phyloP scores from a whole-genome alignment of 495 filamentous ascomycete species.

The Pyronema domesticum region DNA sequence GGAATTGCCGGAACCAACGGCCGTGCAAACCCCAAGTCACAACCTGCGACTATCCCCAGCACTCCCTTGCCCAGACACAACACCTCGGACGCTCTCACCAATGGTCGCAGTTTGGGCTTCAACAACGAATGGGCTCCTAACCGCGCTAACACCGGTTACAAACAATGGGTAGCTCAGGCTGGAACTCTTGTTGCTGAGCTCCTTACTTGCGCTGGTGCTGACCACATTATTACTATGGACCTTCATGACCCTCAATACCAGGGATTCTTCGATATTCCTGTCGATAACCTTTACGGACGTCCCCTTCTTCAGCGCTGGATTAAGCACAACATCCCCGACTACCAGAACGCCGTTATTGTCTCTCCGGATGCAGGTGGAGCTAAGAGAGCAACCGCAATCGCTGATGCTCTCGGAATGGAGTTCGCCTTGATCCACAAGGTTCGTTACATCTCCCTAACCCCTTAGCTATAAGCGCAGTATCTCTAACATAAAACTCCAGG shows the following conservation, averaged over 20 bases:
- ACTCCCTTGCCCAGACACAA: constrained; percentile 33
- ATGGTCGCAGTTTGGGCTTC: constrained; percentile 37
- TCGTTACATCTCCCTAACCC: constrained; percentile 8
- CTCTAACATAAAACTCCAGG: constrained; percentile 34
- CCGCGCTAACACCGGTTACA: constrained; percentile 65
- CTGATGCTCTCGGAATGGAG: constrained; percentile 75
- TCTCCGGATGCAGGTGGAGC: constrained; percentile 93
- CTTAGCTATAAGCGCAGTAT: background rate
- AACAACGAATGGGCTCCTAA: constrained; percentile 30
- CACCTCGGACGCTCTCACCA: constrained; percentile 33
- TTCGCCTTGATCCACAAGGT: constrained; percentile 99
- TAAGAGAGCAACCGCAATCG: constrained; percentile 92
- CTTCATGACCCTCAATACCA: constrained; percentile 97
- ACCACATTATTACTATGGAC: constrained; percentile 96
- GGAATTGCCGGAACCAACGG: constrained; percentile 10
- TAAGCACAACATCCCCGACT: constrained; percentile 67
- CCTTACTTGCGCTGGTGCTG: constrained; percentile 84
- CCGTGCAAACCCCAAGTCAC: constrained; percentile 1
- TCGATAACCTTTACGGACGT: constrained; percentile 87
- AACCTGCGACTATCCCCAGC: background rate
- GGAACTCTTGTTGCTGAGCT: constrained; percentile 90
- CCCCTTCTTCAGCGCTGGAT: constrained; percentile 83
- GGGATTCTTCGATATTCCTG: constrained; percentile 95
- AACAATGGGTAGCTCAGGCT: constrained; percentile 95
- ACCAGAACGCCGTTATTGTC: constrained; percentile 76